phyloP scores from a whole-genome alignment of 2,329 filamentous ascomycete species.

The Colletotrichum tamarilloi region DNA sequence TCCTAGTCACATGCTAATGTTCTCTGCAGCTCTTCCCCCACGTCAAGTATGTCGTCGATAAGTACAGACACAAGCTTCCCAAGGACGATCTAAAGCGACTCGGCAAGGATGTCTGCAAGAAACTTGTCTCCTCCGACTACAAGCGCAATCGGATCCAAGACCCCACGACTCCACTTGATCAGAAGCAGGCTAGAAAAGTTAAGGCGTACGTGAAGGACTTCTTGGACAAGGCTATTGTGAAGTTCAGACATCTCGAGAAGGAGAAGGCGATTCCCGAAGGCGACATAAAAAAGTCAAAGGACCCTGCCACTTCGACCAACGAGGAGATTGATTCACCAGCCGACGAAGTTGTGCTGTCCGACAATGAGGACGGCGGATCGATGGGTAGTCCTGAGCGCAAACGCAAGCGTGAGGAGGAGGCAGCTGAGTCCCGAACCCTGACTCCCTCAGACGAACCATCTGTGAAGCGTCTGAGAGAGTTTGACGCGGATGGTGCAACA shows the following conservation, averaged over 20 bases:
- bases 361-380: constrained; percentile 57
- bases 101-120: constrained; percentile 80
- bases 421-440: constrained; percentile 52
- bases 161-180: constrained; percentile 75
- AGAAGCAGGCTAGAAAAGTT: constrained; percentile 84
- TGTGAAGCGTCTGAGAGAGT: constrained; percentile 63
- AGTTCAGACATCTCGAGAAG: constrained; percentile 76
- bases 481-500: constrained; percentile 51
- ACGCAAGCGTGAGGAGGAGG: constrained; percentile 70
- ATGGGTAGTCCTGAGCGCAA: constrained; percentile 67
- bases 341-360: constrained; percentile 52
- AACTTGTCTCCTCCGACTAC: constrained; percentile 90
- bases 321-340: constrained; percentile 37
- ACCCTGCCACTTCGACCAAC: constrained; percentile 18
- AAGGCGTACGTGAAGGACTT: constrained; percentile 83
- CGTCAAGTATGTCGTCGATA: constrained; percentile 87
- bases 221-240: constrained; percentile 85
- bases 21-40: constrained; percentile 78
- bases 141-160: constrained; percentile 89
- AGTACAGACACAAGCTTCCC: constrained; percentile 87
- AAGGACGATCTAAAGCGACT: constrained; percentile 78
- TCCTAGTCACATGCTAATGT: neutral
- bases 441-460: constrained; percentile 68
- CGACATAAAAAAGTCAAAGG: constrained; percentile 39
- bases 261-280: constrained; percentile 62